Percentiles rank a stretch among this genome's conserved stretches.
Evolutionary conservation across 208 protist species (phyloP).

Genomic region (Acanthamoeba triangularis): DNA sequence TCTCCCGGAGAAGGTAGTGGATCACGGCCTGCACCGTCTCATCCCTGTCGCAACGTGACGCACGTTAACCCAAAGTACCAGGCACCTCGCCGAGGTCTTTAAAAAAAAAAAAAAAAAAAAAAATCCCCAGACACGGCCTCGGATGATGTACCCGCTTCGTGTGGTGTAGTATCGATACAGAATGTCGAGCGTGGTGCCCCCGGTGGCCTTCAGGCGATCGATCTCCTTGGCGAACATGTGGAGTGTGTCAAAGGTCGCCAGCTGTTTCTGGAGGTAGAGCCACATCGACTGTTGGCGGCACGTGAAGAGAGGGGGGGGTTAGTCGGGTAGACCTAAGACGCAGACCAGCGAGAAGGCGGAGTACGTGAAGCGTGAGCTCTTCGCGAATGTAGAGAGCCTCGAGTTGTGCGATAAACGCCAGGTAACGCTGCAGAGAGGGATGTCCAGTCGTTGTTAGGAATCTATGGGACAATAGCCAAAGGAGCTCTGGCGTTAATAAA

Average conservation of each 20-base stretch:
- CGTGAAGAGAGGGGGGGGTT: background rate
- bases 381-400: conserved; percentile 21
- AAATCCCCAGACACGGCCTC: no score
- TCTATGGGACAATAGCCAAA: background rate
- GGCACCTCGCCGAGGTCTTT: no score
- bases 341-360: background rate
- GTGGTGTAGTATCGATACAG: conserved; percentile 60
- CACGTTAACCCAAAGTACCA: no score
- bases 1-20: conserved; percentile 1
- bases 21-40: conserved; percentile 13
- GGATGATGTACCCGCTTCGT: conserved; percentile 1
- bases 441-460: background rate
- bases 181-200: conserved; percentile 17
- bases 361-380: conserved; percentile 47
- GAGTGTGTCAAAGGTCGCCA: conserved; percentile 3
- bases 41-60: background rate
- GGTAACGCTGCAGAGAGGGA: conserved; percentile 7
- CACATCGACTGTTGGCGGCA: conserved; percentile 1
- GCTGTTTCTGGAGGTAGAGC: conserved; percentile 41
- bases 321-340: background rate
- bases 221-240: conserved; percentile 43
- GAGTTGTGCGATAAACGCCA: conserved; percentile 47
- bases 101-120: background rate
- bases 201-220: conserved; percentile 4
- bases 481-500: no score